These are phyloP conservation scores for Dactylis glomerata DNA, from an alignment of 176 grass and related monocot species.

Conservation along the genomic window DNA sequence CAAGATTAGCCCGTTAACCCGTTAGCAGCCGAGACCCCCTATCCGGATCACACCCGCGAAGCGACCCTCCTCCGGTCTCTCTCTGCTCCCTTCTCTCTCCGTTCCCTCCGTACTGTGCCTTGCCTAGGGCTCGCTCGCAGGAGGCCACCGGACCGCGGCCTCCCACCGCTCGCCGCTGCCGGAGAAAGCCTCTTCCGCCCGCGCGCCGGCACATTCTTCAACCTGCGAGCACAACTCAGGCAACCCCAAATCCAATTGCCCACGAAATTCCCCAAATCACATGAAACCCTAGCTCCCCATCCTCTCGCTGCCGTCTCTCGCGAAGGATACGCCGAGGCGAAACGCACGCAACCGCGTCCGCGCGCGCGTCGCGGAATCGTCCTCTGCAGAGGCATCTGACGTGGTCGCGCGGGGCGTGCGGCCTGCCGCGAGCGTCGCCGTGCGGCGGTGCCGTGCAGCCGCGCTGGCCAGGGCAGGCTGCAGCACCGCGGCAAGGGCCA, in stretches of 20 bases:
- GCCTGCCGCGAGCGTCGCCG: not conserved
- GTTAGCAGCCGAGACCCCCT: not conserved
- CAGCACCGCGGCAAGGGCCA: not conserved
- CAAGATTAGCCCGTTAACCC: not conserved
- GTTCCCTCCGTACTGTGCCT: slow-evolving; percentile 19
- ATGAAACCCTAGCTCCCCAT: not conserved
- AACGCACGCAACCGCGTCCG: not conserved
- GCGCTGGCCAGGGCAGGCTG: not conserved
- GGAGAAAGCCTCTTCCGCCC: not conserved
- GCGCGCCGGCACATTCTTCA: not conserved
- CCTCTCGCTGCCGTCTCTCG: not conserved
- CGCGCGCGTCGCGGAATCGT: not conserved
- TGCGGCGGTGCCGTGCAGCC: not conserved
- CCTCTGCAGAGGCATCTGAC: not conserved
- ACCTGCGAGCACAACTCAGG: not conserved
- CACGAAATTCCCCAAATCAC: not conserved
- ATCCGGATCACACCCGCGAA: slow-evolving; percentile 36
- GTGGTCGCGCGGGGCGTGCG: not conserved
- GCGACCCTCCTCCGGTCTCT: not conserved
- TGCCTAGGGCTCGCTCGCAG: slow-evolving; percentile 40
- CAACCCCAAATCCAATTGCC: not conserved
- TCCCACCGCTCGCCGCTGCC: slow-evolving; percentile 8
- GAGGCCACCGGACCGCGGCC: slow-evolving; percentile 19
- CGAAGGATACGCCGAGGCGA: not conserved
- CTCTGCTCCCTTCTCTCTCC: not conserved